Conservation (phyloP, 805 yeast genomes). For the Candida vaughaniae region DNA sequence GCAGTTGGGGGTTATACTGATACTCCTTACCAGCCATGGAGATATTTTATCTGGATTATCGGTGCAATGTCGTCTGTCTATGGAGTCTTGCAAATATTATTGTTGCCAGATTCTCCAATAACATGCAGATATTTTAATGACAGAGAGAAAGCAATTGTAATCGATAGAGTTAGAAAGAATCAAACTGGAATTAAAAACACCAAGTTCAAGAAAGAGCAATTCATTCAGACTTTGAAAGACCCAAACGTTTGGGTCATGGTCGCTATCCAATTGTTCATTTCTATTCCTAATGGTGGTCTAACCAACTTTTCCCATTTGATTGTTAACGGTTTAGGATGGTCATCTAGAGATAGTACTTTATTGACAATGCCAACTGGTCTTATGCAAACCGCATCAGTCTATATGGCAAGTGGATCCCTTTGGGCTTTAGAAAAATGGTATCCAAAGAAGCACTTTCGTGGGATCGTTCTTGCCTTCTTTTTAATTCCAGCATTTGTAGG, state of each 20-base stretch:
- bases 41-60: slow-evolving; percentile 54
- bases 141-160: slow-evolving; percentile 31
- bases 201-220: slow-evolving; percentile 34
- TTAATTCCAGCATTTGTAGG: slow-evolving; percentile 10
- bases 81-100: slow-evolving; percentile 47
- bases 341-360: slow-evolving; percentile 4
- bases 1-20: slow-evolving; percentile 43
- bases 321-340: slow-evolving; percentile 20
- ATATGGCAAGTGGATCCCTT: slow-evolving; percentile 5
- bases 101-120: slow-evolving; percentile 38
- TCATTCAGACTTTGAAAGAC: slow-evolving; percentile 33
- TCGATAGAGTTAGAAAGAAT: slow-evolving; percentile 28
- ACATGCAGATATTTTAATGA: slow-evolving; percentile 35
- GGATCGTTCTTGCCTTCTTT: slow-evolving; percentile 5
- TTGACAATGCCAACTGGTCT: slow-evolving; percentile 10
- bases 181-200: slow-evolving; percentile 43
- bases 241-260: slow-evolving; percentile 34
- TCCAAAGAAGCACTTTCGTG: slow-evolving; percentile 13
- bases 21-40: slow-evolving; percentile 56
- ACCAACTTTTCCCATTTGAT: slow-evolving; percentile 29
- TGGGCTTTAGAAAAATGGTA: slow-evolving; percentile 8
- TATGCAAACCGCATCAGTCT: slow-evolving; percentile 8
- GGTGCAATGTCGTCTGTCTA: slow-evolving; percentile 51
- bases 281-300: slow-evolving; percentile 35
- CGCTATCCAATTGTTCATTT: slow-evolving; percentile 20